Percentiles rank a stretch among this genome's conserved stretches.
These are phyloP conservation scores for Nakazawaea wyomingensis DNA, from an alignment of 805 yeast species.

Conservation along the genomic window DNA sequence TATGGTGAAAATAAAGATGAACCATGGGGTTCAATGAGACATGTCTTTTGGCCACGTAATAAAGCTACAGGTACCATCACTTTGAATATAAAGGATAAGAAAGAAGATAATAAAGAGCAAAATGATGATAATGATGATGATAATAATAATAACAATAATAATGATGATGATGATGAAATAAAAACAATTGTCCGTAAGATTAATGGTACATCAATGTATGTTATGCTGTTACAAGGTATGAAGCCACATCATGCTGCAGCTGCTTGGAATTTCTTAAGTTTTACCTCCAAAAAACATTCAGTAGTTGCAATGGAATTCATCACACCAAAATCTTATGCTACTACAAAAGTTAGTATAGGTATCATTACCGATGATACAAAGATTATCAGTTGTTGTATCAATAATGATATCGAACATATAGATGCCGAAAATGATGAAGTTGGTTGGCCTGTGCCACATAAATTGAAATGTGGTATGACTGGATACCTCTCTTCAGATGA, in stretches of 20 bases:
- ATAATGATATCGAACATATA: slow-evolving; percentile 60
- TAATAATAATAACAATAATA: not conserved
- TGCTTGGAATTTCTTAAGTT: slow-evolving; percentile 89
- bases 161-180: slow-evolving; percentile 22
- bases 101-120: slow-evolving; percentile 16
- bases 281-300: slow-evolving; percentile 68
- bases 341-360: slow-evolving; percentile 75
- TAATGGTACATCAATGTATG: slow-evolving; percentile 67
- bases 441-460: slow-evolving; percentile 87
- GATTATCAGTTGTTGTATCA: slow-evolving; percentile 54
- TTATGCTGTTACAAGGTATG: slow-evolving; percentile 98
- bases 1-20: slow-evolving; percentile 79
- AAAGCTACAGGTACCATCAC: slow-evolving; percentile 59
- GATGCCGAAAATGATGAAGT: slow-evolving; percentile 61
- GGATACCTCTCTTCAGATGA: slow-evolving; percentile 25
- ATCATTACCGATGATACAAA: slow-evolving; percentile 62
- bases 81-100: slow-evolving; percentile 31
- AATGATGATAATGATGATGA: not conserved
- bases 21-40: slow-evolving; percentile 99
- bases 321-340: slow-evolving; percentile 87
- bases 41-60: slow-evolving; percentile 94
- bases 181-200: slow-evolving; percentile 21
- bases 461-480: slow-evolving; percentile 52
- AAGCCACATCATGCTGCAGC: slow-evolving; percentile 99
- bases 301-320: slow-evolving; percentile 93